Evolutionary conservation across 768 basidiomycete species (phyloP).

Genomic region (Russula compacta): DNA sequence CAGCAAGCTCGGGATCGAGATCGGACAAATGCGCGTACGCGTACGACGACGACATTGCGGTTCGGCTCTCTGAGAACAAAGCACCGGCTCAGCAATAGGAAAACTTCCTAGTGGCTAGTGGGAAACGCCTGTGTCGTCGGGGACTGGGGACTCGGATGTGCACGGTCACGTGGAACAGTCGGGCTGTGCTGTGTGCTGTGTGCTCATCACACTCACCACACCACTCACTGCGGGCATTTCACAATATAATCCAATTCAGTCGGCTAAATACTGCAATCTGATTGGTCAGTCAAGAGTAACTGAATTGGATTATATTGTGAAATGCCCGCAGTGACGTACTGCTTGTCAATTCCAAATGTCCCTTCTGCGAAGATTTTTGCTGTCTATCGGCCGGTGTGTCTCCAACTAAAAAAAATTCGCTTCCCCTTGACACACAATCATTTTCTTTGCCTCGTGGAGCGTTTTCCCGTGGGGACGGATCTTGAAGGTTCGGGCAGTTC

Average conservation of each 20-base stretch:
- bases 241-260: too few relatives aligned
- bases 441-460: not conserved
- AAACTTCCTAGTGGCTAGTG: too few relatives aligned
- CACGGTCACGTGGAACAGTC: not conserved
- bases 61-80: not conserved
- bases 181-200: too few relatives aligned
- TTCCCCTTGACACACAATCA: not conserved
- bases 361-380: not conserved
- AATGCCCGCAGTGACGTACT: too few relatives aligned
- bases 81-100: too few relatives aligned
- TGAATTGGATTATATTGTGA: too few relatives aligned
- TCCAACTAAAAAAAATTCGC: too few relatives aligned
- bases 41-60: not conserved
- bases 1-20: not conserved
- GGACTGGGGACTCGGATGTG: too few relatives aligned
- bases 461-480: conserved; percentile 12
- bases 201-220: not conserved
- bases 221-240: too few relatives aligned
- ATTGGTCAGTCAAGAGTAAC: too few relatives aligned
- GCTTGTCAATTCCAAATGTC: not conserved
- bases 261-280: too few relatives aligned
- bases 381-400: conserved; percentile 8
- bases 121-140: too few relatives aligned
- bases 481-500: conserved; percentile 10
- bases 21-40: not conserved